phyloP scores from a whole-genome alignment of 2,329 filamentous ascomycete species.

The Colletotrichum lentis region DNA sequence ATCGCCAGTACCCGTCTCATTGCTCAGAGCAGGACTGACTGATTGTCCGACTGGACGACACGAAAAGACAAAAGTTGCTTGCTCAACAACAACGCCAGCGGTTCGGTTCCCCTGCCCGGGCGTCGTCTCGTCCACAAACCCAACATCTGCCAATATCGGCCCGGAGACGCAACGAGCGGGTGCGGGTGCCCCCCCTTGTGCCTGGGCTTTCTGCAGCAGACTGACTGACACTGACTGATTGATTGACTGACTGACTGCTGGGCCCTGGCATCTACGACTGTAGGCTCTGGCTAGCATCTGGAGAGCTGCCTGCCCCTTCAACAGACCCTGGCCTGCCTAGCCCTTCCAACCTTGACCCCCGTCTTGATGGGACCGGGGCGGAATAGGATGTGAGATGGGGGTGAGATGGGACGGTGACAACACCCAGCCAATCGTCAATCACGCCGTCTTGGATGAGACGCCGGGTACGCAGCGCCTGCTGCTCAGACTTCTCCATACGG shows the following conservation, averaged over 20 bases:
- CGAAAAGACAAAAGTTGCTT: too few relatives aligned
- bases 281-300: slow-evolving; percentile 11
- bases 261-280: slow-evolving; percentile 12
- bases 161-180: too few relatives aligned
- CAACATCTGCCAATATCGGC: too few relatives aligned
- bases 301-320: slow-evolving; percentile 31
- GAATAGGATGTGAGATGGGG: slow-evolving; percentile 33
- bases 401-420: slow-evolving; percentile 34
- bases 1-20: background rate
- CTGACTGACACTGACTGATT: background rate
- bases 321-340: slow-evolving; percentile 28
- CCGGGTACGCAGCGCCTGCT: slow-evolving; percentile 28
- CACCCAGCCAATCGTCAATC: slow-evolving; percentile 29
- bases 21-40: background rate
- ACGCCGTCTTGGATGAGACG: slow-evolving; percentile 35
- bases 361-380: slow-evolving; percentile 28
- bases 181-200: background rate
- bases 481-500: slow-evolving; percentile 16
- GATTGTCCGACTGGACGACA: background rate
- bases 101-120: too few relatives aligned
- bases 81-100: too few relatives aligned
- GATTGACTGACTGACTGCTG: too few relatives aligned
- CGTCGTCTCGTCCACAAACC: too few relatives aligned
- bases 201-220: slow-evolving; percentile 32
- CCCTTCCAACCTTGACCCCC: slow-evolving; percentile 16